phyloP scores from a whole-genome alignment of 441 rosid genomes.

The Syzygium malaccense region DNA sequence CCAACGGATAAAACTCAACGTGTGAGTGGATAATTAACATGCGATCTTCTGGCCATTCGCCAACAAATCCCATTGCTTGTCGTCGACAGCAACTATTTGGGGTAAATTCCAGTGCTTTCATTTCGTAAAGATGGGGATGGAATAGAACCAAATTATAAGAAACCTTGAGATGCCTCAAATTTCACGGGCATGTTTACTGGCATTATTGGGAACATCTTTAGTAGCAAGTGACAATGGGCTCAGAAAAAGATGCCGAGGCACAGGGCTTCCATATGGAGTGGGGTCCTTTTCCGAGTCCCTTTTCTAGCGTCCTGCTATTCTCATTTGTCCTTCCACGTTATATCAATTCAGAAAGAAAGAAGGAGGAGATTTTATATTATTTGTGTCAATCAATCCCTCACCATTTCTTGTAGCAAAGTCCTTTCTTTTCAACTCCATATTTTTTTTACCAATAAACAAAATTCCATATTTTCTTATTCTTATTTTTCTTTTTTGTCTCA shows the following conservation, averaged over 20 bases:
- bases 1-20: neutral
- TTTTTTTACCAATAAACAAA: too few species aligned
- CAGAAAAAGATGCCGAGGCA: neutral
- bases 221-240: neutral
- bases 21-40: neutral
- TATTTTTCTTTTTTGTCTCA: neutral
- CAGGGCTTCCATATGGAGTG: neutral
- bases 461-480: neutral
- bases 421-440: neutral
- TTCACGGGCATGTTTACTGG: neutral
- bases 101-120: neutral
- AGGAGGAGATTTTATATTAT: neutral
- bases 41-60: neutral
- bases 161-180: neutral
- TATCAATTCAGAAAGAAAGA: neutral
- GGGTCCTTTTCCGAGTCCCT: neutral
- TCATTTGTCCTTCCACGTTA: neutral
- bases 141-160: neutral
- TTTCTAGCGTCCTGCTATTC: neutral
- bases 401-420: neutral
- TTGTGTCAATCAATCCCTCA: neutral
- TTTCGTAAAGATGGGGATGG: neutral
- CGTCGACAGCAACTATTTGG: neutral
- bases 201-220: neutral
- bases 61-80: neutral